Evolutionary conservation across 257 asterid species (phyloP).

Genomic region (Mentha longifolia): DNA sequence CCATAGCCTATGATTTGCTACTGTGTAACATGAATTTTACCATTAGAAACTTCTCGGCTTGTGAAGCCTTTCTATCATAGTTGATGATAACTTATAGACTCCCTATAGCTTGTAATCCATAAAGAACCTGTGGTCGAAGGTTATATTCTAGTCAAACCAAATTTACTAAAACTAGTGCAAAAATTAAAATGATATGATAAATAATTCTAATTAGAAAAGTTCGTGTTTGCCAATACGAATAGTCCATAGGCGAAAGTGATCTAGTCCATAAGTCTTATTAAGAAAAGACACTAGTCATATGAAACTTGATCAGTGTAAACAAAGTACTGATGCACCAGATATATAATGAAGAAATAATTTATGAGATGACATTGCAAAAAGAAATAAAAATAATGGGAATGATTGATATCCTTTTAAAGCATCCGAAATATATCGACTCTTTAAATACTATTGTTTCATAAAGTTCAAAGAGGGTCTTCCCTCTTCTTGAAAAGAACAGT

Average conservation of each 20-base stretch:
- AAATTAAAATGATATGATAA: background rate
- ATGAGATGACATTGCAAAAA: background rate
- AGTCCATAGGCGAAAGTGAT: background rate
- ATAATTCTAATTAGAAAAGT: background rate
- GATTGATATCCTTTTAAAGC: conserved; percentile 2
- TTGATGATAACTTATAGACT: background rate
- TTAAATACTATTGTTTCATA: background rate
- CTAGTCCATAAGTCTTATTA: too few species aligned
- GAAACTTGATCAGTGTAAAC: background rate
- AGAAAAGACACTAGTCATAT: background rate
- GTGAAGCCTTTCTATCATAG: conserved; percentile 5
- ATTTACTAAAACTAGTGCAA: background rate
- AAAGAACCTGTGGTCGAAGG: background rate
- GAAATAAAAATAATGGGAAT: background rate
- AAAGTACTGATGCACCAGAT: background rate
- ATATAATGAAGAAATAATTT: background rate
- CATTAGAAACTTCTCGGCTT: background rate
- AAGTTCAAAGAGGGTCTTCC: too few species aligned
- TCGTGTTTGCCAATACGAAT: background rate
- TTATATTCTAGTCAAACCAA: background rate
- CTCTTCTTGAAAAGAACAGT: too few species aligned
- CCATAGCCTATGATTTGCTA: background rate
- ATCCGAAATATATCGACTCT: conserved; percentile 16
- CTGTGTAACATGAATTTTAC: background rate
- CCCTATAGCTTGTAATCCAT: background rate